phyloP scores from a whole-genome alignment of 2,329 filamentous ascomycete genomes.

The Microdochium bolleyi region DNA sequence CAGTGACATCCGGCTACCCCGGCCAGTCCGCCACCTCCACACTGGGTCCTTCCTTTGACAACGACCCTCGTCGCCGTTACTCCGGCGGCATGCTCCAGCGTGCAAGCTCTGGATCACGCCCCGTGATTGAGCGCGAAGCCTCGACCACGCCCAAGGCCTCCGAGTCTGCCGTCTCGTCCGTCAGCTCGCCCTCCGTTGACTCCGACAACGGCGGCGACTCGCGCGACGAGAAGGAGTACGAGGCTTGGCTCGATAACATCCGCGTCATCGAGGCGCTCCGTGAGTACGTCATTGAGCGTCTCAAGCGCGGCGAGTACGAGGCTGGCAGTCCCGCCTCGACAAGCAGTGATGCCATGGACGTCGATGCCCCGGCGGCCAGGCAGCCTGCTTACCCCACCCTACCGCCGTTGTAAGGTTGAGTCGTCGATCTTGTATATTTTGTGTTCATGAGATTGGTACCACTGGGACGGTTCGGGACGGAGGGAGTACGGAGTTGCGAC shows the following conservation, averaged over 20 bases:
- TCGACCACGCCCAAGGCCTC: conserved; percentile 33
- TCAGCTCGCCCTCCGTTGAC: conserved; percentile 46
- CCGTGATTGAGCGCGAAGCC: conserved; percentile 25
- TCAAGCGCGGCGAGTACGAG: conserved; percentile 49
- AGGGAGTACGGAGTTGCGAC: neutral
- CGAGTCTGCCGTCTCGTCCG: conserved; percentile 32
- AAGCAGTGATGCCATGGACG: conserved; percentile 21
- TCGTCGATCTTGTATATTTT: neutral
- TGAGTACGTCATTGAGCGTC: conserved; percentile 46
- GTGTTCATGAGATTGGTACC: neutral
- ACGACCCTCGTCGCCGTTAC: conserved; percentile 56
- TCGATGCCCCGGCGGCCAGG: conserved; percentile 12
- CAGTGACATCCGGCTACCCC: conserved; percentile 62
- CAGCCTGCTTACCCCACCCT: conserved; percentile 26
- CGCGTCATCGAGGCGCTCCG: conserved; percentile 55
- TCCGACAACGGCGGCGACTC: conserved; percentile 44
- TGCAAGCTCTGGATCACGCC: conserved; percentile 35
- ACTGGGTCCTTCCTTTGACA: conserved; percentile 59
- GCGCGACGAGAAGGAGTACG: conserved; percentile 52
- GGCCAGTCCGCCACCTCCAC: conserved; percentile 63
- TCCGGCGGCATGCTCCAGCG: conserved; percentile 61
- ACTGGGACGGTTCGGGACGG: too few relatives aligned
- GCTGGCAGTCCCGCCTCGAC: conserved; percentile 17
- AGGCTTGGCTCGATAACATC: conserved; percentile 59
- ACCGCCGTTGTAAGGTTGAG: conserved; percentile 8